Base-by-base conservation (phyloP, 345 rosid species). In the Isatis tinctoria region DNA sequence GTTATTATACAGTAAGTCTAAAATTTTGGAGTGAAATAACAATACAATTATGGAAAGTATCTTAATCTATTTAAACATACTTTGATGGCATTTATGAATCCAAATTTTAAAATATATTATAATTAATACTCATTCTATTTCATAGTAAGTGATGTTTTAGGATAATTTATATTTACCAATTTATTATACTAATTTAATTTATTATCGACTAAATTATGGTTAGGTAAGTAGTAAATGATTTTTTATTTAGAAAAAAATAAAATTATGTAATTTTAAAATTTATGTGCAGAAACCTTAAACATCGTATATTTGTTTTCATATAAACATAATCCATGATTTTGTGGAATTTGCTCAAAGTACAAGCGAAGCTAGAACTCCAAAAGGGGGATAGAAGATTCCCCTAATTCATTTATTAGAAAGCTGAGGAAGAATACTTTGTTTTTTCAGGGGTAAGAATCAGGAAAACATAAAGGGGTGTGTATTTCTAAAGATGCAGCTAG, bases 281-380 rank as follows among this genome's bases (percentile, higher is more conserved):
- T 22, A 22, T 22, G 24, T 22, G 24, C 24, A 22, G 2, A 22
- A 22, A 22, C 24, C 24, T 22, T 22, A 22, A 22, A 22, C 2
- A 22, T 22, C 24, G 1, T 22, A 22, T 22, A 22, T 47, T 35
- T 51, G 20, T 22, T 7, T 24, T 56, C 16, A 40, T 22, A 22
- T 22, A 62, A 39, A 51, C 69, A 62, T 5, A 18, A 52, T 72
- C 44, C 36, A 72, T 10, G 52, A 32, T 52, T 51, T 72, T 40
- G 41, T 52, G 69, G 70, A 72, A 39, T 52, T 61, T 72, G 69
- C 52, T 72, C 32, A 49, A 51, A 24, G 57, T 60, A 45, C 37
- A 71, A 60, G 40, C 49, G 40, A 71, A 60, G 49, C 60, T 3
- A 32, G 49, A 36, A 24, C 68, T 26, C 68, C 68, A 71, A 71